Conservation (phyloP, 2,329 filamentous ascomycete genomes). For the Furcasterigmium furcatum region DNA sequence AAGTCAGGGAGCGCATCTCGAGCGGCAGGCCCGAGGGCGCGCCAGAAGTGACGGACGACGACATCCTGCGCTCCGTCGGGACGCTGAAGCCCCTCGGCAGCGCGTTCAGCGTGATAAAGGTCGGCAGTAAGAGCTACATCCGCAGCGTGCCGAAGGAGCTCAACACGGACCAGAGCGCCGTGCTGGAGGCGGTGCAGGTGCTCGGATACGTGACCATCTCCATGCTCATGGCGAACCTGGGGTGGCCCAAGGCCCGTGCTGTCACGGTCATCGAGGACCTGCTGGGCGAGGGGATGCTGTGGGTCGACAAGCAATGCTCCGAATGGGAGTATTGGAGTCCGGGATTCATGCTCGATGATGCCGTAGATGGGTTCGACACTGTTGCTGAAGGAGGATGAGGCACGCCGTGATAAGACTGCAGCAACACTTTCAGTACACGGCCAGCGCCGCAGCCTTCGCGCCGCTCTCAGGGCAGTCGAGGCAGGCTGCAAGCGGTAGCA, state of each 20-base stretch:
- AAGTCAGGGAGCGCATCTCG: slow-evolving; percentile 74
- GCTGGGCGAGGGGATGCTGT: slow-evolving; percentile 83
- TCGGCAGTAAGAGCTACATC: slow-evolving; percentile 84
- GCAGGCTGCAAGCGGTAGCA: too few relatives aligned
- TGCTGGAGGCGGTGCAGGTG: slow-evolving; percentile 86
- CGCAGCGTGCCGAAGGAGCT: slow-evolving; percentile 92
- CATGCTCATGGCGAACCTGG: slow-evolving; percentile 83
- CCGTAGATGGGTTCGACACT: slow-evolving; percentile 22
- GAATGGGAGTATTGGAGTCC: slow-evolving; percentile 96
- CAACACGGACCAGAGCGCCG: slow-evolving; percentile 88
- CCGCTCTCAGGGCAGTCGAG: too few relatives aligned
- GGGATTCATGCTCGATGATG: slow-evolving; percentile 59
- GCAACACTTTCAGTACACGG: slow-evolving; percentile 8
- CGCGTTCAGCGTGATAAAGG: slow-evolving; percentile 78
- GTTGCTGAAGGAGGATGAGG: slow-evolving; percentile 9
- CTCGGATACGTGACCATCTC: slow-evolving; percentile 86
- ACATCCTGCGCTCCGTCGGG: slow-evolving; percentile 84
- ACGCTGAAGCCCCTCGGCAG: slow-evolving; percentile 84
- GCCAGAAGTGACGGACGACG: slow-evolving; percentile 83
- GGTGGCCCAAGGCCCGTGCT: slow-evolving; percentile 82
- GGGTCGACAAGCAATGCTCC: slow-evolving; percentile 79
- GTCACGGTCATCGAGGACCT: slow-evolving; percentile 89
- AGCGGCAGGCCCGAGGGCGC: slow-evolving; percentile 72
- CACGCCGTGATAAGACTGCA: slow-evolving; percentile 13
- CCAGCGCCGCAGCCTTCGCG: neutral